Percentiles rank a stretch among this genome's conserved stretches.
Conservation (phyloP, 495 filamentous ascomycete species). For the Hypoxylon lenormandii region DNA sequence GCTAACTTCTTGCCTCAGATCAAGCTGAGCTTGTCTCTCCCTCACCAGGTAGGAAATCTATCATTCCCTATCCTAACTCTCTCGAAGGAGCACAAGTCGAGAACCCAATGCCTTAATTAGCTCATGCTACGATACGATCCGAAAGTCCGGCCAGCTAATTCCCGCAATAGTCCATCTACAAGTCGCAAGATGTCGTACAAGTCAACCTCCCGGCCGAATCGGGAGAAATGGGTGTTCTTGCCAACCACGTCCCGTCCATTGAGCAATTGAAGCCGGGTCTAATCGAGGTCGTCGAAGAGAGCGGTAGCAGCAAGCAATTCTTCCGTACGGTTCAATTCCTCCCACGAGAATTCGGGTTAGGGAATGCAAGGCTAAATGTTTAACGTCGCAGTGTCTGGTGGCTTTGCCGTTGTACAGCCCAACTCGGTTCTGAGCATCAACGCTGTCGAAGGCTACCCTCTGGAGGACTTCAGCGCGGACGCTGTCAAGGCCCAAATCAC, state of each 20-base stretch:
- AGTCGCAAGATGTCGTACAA: constrained; percentile 81
- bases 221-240: constrained; percentile 98
- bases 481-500: constrained; percentile 81
- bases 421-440: constrained; percentile 96
- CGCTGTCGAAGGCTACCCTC: constrained; percentile 90
- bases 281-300: constrained; percentile 95
- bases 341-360: constrained; percentile 7
- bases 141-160: constrained; percentile 56
- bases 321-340: constrained; percentile 77
- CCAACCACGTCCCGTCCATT: constrained; percentile 98
- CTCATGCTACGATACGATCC: constrained; percentile 16
- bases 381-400: constrained; percentile 80
- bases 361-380: constrained; percentile 32
- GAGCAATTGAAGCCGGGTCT: constrained; percentile 98
- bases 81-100: neutral
- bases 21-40: constrained; percentile 94
- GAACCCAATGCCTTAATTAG: constrained; percentile 9
- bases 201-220: constrained; percentile 99
- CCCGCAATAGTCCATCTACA: constrained; percentile 66
- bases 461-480: constrained; percentile 95
- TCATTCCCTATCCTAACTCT: neutral
- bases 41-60: constrained; percentile 85
- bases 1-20: constrained; percentile 72
- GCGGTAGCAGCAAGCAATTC: constrained; percentile 89
- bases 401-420: constrained; percentile 96